phyloP scores from a whole-genome alignment of 1,139 yeast species.

The Casaregolazyma lundiana region DNA sequence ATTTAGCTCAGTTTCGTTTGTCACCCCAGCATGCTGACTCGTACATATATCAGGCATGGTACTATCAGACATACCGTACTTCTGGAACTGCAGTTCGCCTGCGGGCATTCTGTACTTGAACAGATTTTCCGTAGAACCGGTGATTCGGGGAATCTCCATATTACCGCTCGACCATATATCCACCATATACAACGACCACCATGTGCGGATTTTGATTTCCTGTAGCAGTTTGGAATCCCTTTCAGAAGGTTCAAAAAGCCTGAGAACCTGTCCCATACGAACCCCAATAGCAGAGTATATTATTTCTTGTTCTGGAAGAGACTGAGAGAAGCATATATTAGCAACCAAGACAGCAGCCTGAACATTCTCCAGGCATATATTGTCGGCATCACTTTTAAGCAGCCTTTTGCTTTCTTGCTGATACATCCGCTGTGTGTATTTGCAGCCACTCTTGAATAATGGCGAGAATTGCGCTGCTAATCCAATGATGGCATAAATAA shows the following conservation, averaged over 20 bases:
- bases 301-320: slow-evolving; percentile 2
- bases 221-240: neutral
- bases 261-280: slow-evolving; percentile 10
- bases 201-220: slow-evolving; percentile 8
- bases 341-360: slow-evolving; percentile 10
- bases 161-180: slow-evolving; percentile 11
- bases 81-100: slow-evolving; percentile 6
- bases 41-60: no score
- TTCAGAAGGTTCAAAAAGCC: slow-evolving; percentile 1
- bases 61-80: neutral
- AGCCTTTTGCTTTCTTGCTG: slow-evolving; percentile 6
- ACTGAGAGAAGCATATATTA: slow-evolving; percentile 8
- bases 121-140: neutral
- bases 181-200: slow-evolving; percentile 13
- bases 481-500: slow-evolving; percentile 9
- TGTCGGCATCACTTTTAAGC: slow-evolving; percentile 8
- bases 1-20: neutral
- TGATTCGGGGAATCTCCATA: slow-evolving; percentile 7
- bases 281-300: slow-evolving; percentile 8
- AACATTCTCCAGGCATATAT: slow-evolving; percentile 11
- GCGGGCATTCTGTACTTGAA: slow-evolving; percentile 6
- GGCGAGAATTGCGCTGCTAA: slow-evolving; percentile 10
- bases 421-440: neutral
- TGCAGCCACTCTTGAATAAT: neutral
- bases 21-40: neutral